A percentile compares a stretch with the other conserved stretches of the same genome.
Conservation (phyloP, 2,329 filamentous ascomycete genomes). For the Nothophoma quercina region DNA sequence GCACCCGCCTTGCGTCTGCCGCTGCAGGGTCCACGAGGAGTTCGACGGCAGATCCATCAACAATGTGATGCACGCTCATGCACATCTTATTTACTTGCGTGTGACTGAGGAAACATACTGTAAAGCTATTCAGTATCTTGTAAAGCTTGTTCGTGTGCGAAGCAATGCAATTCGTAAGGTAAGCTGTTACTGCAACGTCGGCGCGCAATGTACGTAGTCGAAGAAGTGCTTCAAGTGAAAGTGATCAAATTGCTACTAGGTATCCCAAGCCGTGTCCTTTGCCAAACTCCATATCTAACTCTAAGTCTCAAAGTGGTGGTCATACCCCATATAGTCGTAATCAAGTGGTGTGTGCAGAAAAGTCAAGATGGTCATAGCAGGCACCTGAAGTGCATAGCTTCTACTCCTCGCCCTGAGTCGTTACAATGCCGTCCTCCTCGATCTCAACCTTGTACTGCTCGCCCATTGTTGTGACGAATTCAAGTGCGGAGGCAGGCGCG, state of each 20-base stretch:
- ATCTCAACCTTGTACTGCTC: slow-evolving; percentile 69
- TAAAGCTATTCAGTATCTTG: no score
- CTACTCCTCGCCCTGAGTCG: slow-evolving; percentile 42
- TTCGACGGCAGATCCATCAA: not conserved
- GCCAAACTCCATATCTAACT: slow-evolving; percentile 4
- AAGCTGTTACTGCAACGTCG: no score
- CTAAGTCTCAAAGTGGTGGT: not conserved
- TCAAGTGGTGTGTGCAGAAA: not conserved
- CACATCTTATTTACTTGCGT: no score
- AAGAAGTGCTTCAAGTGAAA: no score
- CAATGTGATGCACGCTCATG: not conserved
- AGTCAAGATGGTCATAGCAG: not conserved
- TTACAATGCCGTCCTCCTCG: slow-evolving; percentile 78
- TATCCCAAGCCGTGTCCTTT: not conserved
- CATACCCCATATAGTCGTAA: not conserved
- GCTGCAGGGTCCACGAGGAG: slow-evolving; percentile 16
- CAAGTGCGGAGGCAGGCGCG: slow-evolving; percentile 72
- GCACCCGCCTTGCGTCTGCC: slow-evolving; percentile 2
- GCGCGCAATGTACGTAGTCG: no score
- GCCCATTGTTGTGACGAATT: slow-evolving; percentile 70
- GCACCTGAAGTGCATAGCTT: not conserved
- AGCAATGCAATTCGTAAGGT: no score
- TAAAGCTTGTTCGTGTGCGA: no score
- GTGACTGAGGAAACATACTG: no score
- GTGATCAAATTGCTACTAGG: slow-evolving; percentile 7